Evolutionary conservation across 441 rosid species (phyloP).

Genomic region (Erodium chrysanthum): DNA sequence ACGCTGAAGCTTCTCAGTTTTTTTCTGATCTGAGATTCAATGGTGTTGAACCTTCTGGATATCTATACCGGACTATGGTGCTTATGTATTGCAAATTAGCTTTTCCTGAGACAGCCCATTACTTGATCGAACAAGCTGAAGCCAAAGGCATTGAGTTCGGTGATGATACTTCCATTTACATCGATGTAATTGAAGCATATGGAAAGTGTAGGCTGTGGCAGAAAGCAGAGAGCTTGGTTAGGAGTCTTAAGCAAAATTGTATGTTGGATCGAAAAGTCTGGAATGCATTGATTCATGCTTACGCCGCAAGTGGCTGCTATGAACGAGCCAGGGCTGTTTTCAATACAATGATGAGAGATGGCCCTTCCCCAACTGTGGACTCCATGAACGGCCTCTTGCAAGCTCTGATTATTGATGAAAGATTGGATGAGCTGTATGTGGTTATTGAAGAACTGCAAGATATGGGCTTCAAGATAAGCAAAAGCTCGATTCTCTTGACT

Average conservation of each 20-base stretch:
- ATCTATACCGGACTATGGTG: constrained; percentile 45
- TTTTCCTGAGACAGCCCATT: constrained; percentile 82
- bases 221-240: constrained; percentile 82
- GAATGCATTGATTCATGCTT: constrained; percentile 79
- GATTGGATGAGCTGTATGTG: constrained; percentile 78
- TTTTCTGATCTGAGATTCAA: constrained; percentile 71
- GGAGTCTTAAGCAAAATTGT: constrained; percentile 51
- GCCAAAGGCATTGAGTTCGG: constrained; percentile 39
- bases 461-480: constrained; percentile 84
- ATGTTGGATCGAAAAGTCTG: constrained; percentile 64
- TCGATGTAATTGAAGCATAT: constrained; percentile 60
- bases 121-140: constrained; percentile 51
- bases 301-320: constrained; percentile 82
- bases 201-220: constrained; percentile 71
- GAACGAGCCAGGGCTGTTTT: constrained; percentile 88
- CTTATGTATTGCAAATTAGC: constrained; percentile 55
- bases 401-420: constrained; percentile 63
- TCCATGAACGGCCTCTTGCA: constrained; percentile 75
- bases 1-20: constrained; percentile 74
- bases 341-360: constrained; percentile 86
- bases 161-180: constrained; percentile 31
- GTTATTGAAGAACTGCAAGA: constrained; percentile 88
- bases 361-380: constrained; percentile 85
- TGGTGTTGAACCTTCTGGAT: constrained; percentile 48
- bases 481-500: constrained; percentile 80